Percentiles rank a stretch among this genome's conserved stretches.
Evolutionary conservation across 2,329 filamentous ascomycete genomes (phyloP).

Genomic region (Penicillium sp.): DNA sequence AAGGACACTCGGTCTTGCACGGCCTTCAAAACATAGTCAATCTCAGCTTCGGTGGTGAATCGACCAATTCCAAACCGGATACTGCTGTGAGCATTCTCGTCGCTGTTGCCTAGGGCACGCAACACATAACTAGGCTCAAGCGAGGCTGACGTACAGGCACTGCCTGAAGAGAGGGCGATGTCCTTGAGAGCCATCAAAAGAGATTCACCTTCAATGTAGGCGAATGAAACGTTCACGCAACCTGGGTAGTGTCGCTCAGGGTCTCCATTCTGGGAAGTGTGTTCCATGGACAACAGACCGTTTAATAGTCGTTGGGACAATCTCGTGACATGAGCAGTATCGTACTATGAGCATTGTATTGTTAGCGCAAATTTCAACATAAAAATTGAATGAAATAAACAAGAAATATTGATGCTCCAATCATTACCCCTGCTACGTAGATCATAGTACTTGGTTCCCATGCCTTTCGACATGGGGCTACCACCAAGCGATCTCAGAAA

Average conservation of each 20-base stretch:
- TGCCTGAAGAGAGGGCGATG: constrained; percentile 93
- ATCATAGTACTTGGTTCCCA: constrained; percentile 51
- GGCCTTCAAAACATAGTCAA: constrained; percentile 92
- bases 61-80: constrained; percentile 96
- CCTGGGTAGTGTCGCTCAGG: constrained; percentile 82
- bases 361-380: background rate
- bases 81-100: constrained; percentile 96
- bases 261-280: constrained; percentile 88
- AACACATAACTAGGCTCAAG: constrained; percentile 95
- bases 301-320: constrained; percentile 81
- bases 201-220: constrained; percentile 96
- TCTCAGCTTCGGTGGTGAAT: constrained; percentile 91
- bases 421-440: constrained; percentile 67
- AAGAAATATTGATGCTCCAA: constrained; percentile 23
- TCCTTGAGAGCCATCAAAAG: constrained; percentile 98
- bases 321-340: constrained; percentile 74
- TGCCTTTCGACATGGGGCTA: constrained; percentile 31
- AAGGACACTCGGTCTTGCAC: constrained; percentile 88
- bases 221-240: constrained; percentile 97
- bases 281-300: constrained; percentile 82
- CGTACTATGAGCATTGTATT: constrained; percentile 70
- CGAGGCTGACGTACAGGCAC: constrained; percentile 94
- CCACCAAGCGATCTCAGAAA: constrained; percentile 71
- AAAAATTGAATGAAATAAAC: background rate
- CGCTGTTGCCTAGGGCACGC: constrained; percentile 87